These are phyloP conservation scores for Ramaria sp. DNA, from an alignment of 768 basidiomycete species.

Conservation along the genomic window DNA sequence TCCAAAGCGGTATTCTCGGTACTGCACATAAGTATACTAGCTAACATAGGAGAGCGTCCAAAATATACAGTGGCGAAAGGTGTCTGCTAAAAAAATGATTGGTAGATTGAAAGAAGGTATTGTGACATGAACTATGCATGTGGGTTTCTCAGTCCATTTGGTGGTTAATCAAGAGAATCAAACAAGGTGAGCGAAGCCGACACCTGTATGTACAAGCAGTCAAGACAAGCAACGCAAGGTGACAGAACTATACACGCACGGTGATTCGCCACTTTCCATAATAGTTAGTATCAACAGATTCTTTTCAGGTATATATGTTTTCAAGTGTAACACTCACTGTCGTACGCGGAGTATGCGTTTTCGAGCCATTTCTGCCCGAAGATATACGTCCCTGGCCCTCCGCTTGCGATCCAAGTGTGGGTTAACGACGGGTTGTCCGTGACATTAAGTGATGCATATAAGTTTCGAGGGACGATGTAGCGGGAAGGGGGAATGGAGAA, in stretches of 20 bases:
- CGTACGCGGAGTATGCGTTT: slow-evolving; percentile 1
- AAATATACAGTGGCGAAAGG: no score
- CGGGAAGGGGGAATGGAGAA: slow-evolving; percentile 2
- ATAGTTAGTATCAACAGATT: background rate
- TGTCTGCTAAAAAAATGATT: no score
- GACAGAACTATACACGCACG: background rate
- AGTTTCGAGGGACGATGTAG: background rate
- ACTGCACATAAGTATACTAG: no score
- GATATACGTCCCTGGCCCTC: background rate
- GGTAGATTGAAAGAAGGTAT: no score
- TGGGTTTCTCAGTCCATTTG: background rate
- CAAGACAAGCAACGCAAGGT: background rate
- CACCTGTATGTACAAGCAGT: background rate
- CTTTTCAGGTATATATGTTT: background rate
- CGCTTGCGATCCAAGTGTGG: slow-evolving; percentile 1
- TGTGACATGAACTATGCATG: no score
- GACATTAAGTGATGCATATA: slow-evolving; percentile 3
- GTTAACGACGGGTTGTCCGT: background rate
- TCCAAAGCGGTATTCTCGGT: no score
- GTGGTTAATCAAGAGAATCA: background rate
- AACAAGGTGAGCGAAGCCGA: slow-evolving; percentile 2
- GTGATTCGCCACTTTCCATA: slow-evolving; percentile 1
- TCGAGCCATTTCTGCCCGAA: slow-evolving; percentile 10
- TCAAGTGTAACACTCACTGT: background rate
- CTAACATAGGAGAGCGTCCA: no score